phyloP scores from a whole-genome alignment of 768 basidiomycete genomes.

The Sarcodon sp. region DNA sequence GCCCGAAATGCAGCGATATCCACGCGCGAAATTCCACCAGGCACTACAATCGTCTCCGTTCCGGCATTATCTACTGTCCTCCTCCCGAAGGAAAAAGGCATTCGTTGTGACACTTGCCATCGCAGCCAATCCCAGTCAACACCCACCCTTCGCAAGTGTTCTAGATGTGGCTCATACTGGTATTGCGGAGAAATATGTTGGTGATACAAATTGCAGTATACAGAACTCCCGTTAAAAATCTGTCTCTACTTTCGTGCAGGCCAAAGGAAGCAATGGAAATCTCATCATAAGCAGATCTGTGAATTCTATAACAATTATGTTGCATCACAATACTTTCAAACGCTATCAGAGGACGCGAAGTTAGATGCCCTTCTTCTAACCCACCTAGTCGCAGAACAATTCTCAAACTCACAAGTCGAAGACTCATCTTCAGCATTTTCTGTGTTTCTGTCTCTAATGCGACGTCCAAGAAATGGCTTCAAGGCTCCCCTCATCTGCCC shows the following conservation, averaged over 20 bases:
- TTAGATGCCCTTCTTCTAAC: constrained; percentile 54
- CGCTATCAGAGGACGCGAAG: constrained; percentile 37
- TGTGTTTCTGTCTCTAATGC: constrained; percentile 13
- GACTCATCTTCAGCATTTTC: background rate
- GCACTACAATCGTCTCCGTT: constrained; percentile 34
- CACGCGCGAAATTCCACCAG: constrained; percentile 22
- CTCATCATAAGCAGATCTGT: constrained; percentile 60
- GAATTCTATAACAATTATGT: constrained; percentile 35
- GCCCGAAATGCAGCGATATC: constrained; percentile 43
- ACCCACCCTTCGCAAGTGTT: constrained; percentile 37
- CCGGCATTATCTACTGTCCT: constrained; percentile 35
- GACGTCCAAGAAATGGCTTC: constrained; percentile 4
- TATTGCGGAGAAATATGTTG: constrained; percentile 60
- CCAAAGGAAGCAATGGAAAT: constrained; percentile 55
- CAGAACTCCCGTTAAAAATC: too few species aligned
- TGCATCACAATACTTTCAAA: constrained; percentile 31
- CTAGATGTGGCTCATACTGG: constrained; percentile 58
- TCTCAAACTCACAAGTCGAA: too few species aligned
- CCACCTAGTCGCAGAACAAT: constrained; percentile 36
- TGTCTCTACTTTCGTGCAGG: constrained; percentile 24
- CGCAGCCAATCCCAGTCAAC: constrained; percentile 14
- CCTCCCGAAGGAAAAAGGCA: constrained; percentile 36
- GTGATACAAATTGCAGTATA: constrained; percentile 7
- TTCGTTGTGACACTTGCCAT: constrained; percentile 57
- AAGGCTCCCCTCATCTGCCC: constrained; percentile 7